Evolutionary conservation across 176 grass and related monocot species (phyloP), one percentile per base, ranked within the genome.

Genomic region (Oryza glumipatula): DNA sequence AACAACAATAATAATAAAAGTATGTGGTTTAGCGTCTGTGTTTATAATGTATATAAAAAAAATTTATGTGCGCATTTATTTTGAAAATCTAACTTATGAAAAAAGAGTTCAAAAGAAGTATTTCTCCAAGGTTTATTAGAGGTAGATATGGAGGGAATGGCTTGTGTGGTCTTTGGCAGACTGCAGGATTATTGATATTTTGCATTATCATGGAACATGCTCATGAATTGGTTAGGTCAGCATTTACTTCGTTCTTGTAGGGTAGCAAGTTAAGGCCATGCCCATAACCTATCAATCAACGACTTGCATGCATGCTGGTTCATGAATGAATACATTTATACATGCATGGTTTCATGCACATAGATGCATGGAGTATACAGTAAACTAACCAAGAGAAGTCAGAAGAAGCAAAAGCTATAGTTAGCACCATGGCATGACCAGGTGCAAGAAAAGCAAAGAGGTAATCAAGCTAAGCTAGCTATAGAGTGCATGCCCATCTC

Each of bases 211-310:
- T 84, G 73, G 28, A 84, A 78, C 83, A 82, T 82, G 83, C 73
- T 77, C 83, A 67, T 82, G 79, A 86, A 82, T 82, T 8, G 24
- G 84, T 86, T 90, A 69, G 84, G 84, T 90, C 26, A 17, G 84
- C 84, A 90, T 79, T 86, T 78, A 90, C 84, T 83, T 83, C 47
- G 5, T 69, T 68, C 22, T 78, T 83, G 84, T 90, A 90, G 36
- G 72, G 52, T 76, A 21, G 84, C 84, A 83, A 79, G 60, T 81
- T 65, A 89, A 65, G 73, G 15, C 36, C 24, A 85, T 44, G 83
- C 69, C 61, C 71, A 80, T 76, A 1, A 76, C 56, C 72, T 54
- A 47, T 68, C 22, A 44, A 46, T 68, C n/a, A 44, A 44, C 63
- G 21, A 49, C 70, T 80, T 33, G 43, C 23, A 66, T 72, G 21